Base-by-base conservation (phyloP, 257 asterid species). In the Schizonepeta tenuifolia region DNA sequence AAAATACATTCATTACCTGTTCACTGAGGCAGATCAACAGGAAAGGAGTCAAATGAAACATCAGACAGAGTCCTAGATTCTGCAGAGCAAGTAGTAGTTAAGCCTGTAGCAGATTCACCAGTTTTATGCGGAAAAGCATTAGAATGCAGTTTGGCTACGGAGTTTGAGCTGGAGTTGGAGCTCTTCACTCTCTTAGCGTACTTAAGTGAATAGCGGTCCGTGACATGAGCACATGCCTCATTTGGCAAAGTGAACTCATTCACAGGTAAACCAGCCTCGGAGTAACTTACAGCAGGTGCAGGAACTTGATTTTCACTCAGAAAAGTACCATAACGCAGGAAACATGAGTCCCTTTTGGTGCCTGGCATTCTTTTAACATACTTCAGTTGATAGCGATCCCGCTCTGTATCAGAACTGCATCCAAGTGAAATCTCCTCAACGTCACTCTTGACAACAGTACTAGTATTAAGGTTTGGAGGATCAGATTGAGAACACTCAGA, bases 301-400 rank as follows among this genome's bases (percentile, higher is more conserved):
- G 44, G 53, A 35, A 47, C 55, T 61, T 59, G 73, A 58, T 69
- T 79, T 72, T 77, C 80, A 74, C 69, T 61, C 65, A 35, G 62
- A 38, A 44, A 61, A 66, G 76, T 31, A 62, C 65, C 69, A 35
- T 31, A 71, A 18, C 0, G 72, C 58, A 22, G 67, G 70, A 56
- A 46, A 65, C 57, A 71, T 33, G 75, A 58, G 71, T 14, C 70
- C 17, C 33, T 46, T 66, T 78, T 81, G 20, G 80, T 62, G 54
- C 77, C 77, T 55, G 40, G 56, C 31, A 24, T 73, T 82, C 87
- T 84, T 81, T 78, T 84, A 58, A 57, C 77, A 79, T 89, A 90
- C 75, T 86, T 89, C 28, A 83, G 66, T 49, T 69, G 77, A 74
- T 26, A 84, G 15, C 79, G 89, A 43, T 77, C 84, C 35, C 65